Evolutionary conservation across 768 basidiomycete genomes (phyloP).

Genomic region (Pisolithus marmoratus): DNA sequence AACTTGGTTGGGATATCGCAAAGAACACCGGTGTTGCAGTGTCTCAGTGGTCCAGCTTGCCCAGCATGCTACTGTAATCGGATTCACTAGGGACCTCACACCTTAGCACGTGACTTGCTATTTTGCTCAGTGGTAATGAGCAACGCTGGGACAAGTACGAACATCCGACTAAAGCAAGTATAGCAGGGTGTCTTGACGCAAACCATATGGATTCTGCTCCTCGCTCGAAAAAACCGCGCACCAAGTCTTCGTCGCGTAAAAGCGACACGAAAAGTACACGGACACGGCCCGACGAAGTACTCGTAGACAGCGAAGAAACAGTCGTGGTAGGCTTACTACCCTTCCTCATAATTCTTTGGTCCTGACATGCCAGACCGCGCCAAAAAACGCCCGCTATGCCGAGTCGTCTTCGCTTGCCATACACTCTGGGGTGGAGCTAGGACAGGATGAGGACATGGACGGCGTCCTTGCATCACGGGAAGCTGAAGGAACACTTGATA

Average conservation of each 20-base stretch:
- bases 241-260: constrained; percentile 39
- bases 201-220: constrained; percentile 37
- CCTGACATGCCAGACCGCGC: constrained; percentile 31
- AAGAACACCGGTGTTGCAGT: too few species aligned
- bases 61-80: too few species aligned
- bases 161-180: too few species aligned
- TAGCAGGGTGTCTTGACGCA: neutral
- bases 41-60: too few species aligned
- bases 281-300: constrained; percentile 12
- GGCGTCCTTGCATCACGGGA: constrained; percentile 40
- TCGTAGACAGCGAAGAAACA: constrained; percentile 18
- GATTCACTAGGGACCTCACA: too few species aligned
- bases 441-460: constrained; percentile 50
- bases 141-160: too few species aligned
- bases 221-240: constrained; percentile 47
- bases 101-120: too few species aligned
- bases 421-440: constrained; percentile 59
- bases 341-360: neutral
- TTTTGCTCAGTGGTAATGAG: too few species aligned
- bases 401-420: constrained; percentile 60
- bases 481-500: constrained; percentile 68
- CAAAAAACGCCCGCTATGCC: constrained; percentile 57
- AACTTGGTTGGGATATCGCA: too few species aligned
- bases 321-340: constrained; percentile 12
- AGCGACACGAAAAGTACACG: constrained; percentile 3